Percentiles rank a stretch among this genome's conserved stretches.
Evolutionary conservation across 441 rosid genomes (phyloP).

Genomic region (Biscutella auriculata): DNA sequence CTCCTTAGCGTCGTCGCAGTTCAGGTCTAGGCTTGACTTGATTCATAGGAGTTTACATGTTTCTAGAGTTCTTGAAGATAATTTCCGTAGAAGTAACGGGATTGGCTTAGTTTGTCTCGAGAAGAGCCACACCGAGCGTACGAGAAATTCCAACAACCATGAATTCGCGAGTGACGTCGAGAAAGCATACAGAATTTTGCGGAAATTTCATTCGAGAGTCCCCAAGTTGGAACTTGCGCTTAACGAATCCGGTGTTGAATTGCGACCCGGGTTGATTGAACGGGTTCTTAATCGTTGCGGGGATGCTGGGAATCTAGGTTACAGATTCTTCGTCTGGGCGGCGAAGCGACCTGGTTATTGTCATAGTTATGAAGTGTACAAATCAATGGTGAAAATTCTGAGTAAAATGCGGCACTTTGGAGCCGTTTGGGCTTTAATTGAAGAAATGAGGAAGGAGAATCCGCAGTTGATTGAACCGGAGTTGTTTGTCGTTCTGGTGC

Average conservation of each 20-base stretch:
- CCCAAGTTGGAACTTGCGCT: constrained; percentile 71
- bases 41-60: too few species aligned
- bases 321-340: constrained; percentile 63
- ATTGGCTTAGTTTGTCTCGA: constrained; percentile 32
- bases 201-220: constrained; percentile 56
- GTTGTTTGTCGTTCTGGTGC: constrained; percentile 56
- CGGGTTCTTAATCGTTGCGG: constrained; percentile 74
- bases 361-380: constrained; percentile 64
- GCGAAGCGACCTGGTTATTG: constrained; percentile 58
- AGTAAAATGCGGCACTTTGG: constrained; percentile 88
- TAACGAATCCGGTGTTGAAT: constrained; percentile 48
- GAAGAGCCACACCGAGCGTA: too few species aligned
- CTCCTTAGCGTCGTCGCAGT: too few species aligned
- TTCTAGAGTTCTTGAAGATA: too few species aligned
- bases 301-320: constrained; percentile 73
- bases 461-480: constrained; percentile 56
- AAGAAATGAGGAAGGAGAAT: constrained; percentile 61
- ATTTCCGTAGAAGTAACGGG: too few species aligned
- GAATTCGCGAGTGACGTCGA: constrained; percentile 68
- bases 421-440: constrained; percentile 74
- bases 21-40: too few species aligned
- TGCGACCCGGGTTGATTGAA: constrained; percentile 49
- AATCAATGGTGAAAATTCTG: constrained; percentile 55
- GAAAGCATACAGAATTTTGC: constrained; percentile 54
- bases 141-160: too few species aligned